A percentile compares a stretch with the other conserved stretches of the same genome.
phyloP scores from a whole-genome alignment of 768 basidiomycete genomes.

The Polyporus arcularius region DNA sequence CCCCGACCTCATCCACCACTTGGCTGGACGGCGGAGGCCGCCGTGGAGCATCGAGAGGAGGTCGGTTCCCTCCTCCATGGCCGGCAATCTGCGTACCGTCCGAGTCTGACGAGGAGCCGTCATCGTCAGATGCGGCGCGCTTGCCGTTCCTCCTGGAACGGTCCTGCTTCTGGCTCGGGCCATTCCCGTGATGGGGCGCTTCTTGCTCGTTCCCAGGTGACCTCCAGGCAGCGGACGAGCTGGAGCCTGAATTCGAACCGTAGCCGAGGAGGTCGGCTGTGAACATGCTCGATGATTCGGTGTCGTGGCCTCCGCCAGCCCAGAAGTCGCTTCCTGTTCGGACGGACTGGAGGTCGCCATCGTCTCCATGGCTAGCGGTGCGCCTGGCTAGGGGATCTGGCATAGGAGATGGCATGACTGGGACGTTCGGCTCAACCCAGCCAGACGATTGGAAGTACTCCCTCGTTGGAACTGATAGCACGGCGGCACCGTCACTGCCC shows the following conservation, averaged over 20 bases:
- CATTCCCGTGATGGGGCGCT: background rate
- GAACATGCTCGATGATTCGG: conserved; percentile 58
- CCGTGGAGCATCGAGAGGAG: conserved; percentile 4
- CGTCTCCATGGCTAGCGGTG: conserved; percentile 4
- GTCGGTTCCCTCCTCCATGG: background rate
- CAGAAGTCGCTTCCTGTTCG: conserved; percentile 79
- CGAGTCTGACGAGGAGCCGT: conserved; percentile 44
- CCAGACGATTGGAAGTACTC: conserved; percentile 87
- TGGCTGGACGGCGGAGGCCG: conserved; percentile 27
- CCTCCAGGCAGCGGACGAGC: background rate
- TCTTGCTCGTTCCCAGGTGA: background rate
- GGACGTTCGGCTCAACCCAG: conserved; percentile 55
- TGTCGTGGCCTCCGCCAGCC: conserved; percentile 55
- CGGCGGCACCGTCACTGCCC: conserved; percentile 78
- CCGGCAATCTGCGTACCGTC: conserved; percentile 60
- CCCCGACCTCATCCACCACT: conserved; percentile 71
- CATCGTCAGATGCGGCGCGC: conserved; percentile 18
- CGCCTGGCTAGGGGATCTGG: conserved; percentile 7
- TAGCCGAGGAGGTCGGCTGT: conserved; percentile 37
- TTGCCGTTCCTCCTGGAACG: conserved; percentile 12
- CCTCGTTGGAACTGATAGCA: conserved; percentile 76
- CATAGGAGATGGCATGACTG: conserved; percentile 22
- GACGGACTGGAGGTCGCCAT: conserved; percentile 43
- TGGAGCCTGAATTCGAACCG: background rate
- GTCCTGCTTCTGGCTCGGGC: conserved; percentile 7